These are phyloP conservation scores for Pelargonium hybrid DNA, from an alignment of 441 rosid species.

Conservation along the genomic window DNA sequence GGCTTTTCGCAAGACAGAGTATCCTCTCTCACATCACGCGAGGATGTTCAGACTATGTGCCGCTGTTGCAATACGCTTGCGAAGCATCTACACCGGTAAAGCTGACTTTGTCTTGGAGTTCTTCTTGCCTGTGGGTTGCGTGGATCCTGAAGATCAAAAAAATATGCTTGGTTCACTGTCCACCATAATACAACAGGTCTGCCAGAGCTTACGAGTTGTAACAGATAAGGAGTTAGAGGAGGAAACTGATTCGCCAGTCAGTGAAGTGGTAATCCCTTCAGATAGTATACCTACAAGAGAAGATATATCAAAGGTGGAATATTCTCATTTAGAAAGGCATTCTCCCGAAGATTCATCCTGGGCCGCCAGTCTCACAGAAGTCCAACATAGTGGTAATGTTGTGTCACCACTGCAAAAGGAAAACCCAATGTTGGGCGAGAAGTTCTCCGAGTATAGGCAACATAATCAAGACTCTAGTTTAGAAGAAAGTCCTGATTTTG, in stretches of 20 bases:
- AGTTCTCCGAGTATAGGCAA: slow-evolving; percentile 18
- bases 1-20: slow-evolving; percentile 43
- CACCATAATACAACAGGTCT: slow-evolving; percentile 33
- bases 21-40: slow-evolving; percentile 78
- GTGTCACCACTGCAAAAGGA: slow-evolving; percentile 20
- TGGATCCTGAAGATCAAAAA: slow-evolving; percentile 34
- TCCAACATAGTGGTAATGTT: slow-evolving; percentile 23
- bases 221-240: slow-evolving; percentile 40
- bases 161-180: slow-evolving; percentile 38
- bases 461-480: slow-evolving; percentile 27
- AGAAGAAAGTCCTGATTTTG: slow-evolving; percentile 31
- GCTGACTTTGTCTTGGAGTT: slow-evolving; percentile 59
- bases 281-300: slow-evolving; percentile 21
- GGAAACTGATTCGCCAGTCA: slow-evolving; percentile 26
- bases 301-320: slow-evolving; percentile 31
- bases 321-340: slow-evolving; percentile 29
- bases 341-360: slow-evolving; percentile 28
- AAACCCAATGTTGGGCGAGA: slow-evolving; percentile 22
- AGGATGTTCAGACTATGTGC: slow-evolving; percentile 52
- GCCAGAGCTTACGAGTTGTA: slow-evolving; percentile 37
- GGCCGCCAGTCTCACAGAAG: slow-evolving; percentile 21
- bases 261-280: slow-evolving; percentile 22
- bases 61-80: slow-evolving; percentile 58
- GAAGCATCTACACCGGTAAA: slow-evolving; percentile 31
- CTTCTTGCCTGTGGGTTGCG: slow-evolving; percentile 59